A percentile compares a stretch with the other conserved stretches of the same genome.
These are phyloP conservation scores for Salix viminalis DNA, from an alignment of 345 rosid genomes.

Conservation along the genomic window DNA sequence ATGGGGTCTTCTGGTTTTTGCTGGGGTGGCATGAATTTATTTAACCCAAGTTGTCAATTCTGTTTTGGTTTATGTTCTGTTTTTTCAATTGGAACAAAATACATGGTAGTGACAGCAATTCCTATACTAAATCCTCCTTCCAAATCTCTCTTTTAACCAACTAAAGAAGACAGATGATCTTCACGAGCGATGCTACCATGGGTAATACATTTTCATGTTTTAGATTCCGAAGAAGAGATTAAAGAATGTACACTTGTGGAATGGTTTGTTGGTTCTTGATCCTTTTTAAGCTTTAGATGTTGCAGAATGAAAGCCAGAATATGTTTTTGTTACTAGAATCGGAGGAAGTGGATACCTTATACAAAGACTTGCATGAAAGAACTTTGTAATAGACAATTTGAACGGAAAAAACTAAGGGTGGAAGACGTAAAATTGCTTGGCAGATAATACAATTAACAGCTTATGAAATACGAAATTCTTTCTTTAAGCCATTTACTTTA, in stretches of 20 bases:
- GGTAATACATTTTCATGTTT: no score
- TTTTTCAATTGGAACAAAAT: no score
- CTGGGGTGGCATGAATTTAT: conserved; percentile 70
- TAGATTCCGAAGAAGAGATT: no score
- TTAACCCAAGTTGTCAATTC: conserved; percentile 10
- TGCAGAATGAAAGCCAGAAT: neutral
- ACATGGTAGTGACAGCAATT: neutral
- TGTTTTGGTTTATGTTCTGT: no score
- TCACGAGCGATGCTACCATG: neutral
- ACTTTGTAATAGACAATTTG: neutral
- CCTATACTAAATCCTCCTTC: neutral
- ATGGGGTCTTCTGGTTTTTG: conserved; percentile 53
- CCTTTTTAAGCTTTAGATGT: neutral
- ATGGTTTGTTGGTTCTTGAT: neutral
- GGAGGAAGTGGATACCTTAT: neutral
- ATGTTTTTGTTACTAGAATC: neutral
- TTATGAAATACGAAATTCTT: neutral
- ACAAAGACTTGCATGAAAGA: neutral
- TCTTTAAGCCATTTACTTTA: neutral
- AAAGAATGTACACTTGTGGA: no score
- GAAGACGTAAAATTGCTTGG: neutral
- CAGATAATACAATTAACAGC: neutral
- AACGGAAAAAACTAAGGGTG: neutral
- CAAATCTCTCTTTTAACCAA: neutral
- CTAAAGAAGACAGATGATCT: neutral